Evolutionary conservation across 441 rosid species (phyloP).

Genomic region (Viola pubescens): DNA sequence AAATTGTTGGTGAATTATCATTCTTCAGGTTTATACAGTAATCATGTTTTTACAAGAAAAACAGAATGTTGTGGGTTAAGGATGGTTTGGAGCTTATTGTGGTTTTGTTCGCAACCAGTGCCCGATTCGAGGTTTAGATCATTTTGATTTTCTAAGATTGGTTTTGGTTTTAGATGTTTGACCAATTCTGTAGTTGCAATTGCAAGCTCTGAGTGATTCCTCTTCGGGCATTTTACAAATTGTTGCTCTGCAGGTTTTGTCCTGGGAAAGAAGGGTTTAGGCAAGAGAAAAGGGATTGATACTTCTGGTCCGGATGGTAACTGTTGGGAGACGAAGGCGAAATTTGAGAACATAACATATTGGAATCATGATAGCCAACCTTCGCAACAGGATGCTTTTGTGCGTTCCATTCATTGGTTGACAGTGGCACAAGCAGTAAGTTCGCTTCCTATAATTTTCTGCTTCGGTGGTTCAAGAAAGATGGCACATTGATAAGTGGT

Average conservation of each 20-base stretch:
- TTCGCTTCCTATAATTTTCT: constrained; percentile 10
- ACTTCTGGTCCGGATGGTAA: constrained; percentile 26
- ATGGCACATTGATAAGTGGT: not conserved
- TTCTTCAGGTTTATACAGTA: not conserved
- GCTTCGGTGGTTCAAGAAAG: not conserved
- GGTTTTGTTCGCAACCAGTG: not conserved
- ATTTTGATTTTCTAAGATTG: not conserved
- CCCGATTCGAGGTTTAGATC: not conserved
- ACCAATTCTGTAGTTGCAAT: not conserved
- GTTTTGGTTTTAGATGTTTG: too few species aligned
- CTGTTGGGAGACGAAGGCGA: constrained; percentile 67
- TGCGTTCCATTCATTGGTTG: constrained; percentile 67
- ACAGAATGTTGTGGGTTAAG: not conserved
- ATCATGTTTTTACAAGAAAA: not conserved
- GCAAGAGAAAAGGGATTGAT: constrained; percentile 41
- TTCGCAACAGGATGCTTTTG: constrained; percentile 58
- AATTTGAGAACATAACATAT: constrained; percentile 56
- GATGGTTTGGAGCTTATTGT: not conserved
- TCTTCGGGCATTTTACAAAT: not conserved
- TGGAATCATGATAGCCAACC: constrained; percentile 84
- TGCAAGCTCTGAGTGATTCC: not conserved
- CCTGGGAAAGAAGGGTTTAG: constrained; percentile 45
- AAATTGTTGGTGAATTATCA: not conserved
- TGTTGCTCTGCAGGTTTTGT: constrained; percentile 45
- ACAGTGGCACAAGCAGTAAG: constrained; percentile 69